Percentiles rank a stretch among this genome's conserved stretches.
phyloP scores from a whole-genome alignment of 2,329 filamentous ascomycete genomes.

The Neofusicoccum laricinum region DNA sequence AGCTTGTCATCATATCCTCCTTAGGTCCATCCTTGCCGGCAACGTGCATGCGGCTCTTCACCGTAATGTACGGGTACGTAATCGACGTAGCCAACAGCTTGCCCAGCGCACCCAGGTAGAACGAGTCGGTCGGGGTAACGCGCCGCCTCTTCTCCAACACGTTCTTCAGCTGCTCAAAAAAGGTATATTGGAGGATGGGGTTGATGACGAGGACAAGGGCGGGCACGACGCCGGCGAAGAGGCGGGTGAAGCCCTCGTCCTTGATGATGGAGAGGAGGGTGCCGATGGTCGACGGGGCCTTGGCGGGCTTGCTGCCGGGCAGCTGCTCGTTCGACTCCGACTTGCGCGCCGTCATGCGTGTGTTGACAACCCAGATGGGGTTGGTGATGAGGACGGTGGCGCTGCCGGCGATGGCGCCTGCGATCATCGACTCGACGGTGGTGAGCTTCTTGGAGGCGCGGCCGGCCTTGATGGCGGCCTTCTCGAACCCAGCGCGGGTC shows the following conservation, averaged over 20 bases:
- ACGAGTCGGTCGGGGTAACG: slow-evolving; percentile 82
- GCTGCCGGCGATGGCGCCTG: slow-evolving; percentile 87
- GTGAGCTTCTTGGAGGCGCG: slow-evolving; percentile 78
- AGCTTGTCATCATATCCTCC: slow-evolving; percentile 74
- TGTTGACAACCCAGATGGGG: slow-evolving; percentile 99
- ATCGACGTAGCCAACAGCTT: slow-evolving; percentile 92
- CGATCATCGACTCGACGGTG: slow-evolving; percentile 90
- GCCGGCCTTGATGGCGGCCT: slow-evolving; percentile 68
- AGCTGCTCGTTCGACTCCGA: slow-evolving; percentile 48
- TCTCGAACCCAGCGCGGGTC: slow-evolving; percentile 83
- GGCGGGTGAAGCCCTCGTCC: slow-evolving; percentile 77
- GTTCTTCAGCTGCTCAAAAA: slow-evolving; percentile 98
- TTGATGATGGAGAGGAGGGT: slow-evolving; percentile 77
- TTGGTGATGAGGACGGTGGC: slow-evolving; percentile 96
- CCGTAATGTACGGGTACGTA: slow-evolving; percentile 97
- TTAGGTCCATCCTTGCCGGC: slow-evolving; percentile 72
- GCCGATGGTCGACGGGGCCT: slow-evolving; percentile 69
- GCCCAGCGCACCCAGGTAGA: slow-evolving; percentile 86
- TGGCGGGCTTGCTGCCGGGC: slow-evolving; percentile 45
- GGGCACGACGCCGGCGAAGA: slow-evolving; percentile 90
- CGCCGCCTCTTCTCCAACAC: slow-evolving; percentile 70
- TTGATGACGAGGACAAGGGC: slow-evolving; percentile 95
- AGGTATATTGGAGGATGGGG: slow-evolving; percentile 96
- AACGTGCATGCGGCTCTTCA: slow-evolving; percentile 97
- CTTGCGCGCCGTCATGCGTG: slow-evolving; percentile 90